phyloP scores from a whole-genome alignment of 768 basidiomycete genomes.

The Hemileccinum impolitum region DNA sequence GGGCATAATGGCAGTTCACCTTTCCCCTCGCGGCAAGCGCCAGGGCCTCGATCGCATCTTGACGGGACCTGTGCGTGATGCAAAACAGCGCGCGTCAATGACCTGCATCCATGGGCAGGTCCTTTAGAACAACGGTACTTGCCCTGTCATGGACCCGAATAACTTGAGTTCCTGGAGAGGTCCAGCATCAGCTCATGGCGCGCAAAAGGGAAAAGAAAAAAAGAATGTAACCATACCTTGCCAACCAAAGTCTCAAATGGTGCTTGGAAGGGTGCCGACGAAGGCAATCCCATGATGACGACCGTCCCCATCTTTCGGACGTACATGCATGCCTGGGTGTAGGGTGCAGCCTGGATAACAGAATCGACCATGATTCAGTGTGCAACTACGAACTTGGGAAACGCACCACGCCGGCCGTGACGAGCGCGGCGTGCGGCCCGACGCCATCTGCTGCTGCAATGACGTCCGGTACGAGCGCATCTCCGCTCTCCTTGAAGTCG shows the following conservation, averaged over 20 bases:
- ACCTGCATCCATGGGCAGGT: background rate
- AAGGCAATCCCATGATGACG: slow-evolving; percentile 40
- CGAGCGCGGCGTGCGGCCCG: slow-evolving; percentile 40
- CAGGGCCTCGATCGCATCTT: slow-evolving; percentile 46
- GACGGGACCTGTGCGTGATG: slow-evolving; percentile 30
- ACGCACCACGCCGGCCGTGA: slow-evolving; percentile 23
- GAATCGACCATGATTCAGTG: background rate
- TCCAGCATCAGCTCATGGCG: background rate
- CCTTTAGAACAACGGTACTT: background rate
- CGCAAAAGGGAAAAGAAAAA: too few species aligned
- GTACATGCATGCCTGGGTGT: slow-evolving; percentile 34
- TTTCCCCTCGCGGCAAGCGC: slow-evolving; percentile 39
- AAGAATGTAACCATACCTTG: slow-evolving; percentile 13
- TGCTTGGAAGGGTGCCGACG: slow-evolving; percentile 22
- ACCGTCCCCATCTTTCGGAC: slow-evolving; percentile 41
- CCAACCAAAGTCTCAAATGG: slow-evolving; percentile 32
- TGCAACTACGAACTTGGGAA: background rate
- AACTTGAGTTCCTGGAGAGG: slow-evolving; percentile 19
- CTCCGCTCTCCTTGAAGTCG: slow-evolving; percentile 43
- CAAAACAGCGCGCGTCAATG: background rate
- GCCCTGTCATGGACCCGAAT: slow-evolving; percentile 19
- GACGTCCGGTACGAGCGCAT: slow-evolving; percentile 37
- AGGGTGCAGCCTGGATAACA: background rate
- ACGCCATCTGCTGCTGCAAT: slow-evolving; percentile 37
- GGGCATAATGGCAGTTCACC: slow-evolving; percentile 23